These are phyloP conservation scores for Pharnaceum exiguum DNA, from an alignment of 148 eudicot genomes.

Conservation along the genomic window DNA sequence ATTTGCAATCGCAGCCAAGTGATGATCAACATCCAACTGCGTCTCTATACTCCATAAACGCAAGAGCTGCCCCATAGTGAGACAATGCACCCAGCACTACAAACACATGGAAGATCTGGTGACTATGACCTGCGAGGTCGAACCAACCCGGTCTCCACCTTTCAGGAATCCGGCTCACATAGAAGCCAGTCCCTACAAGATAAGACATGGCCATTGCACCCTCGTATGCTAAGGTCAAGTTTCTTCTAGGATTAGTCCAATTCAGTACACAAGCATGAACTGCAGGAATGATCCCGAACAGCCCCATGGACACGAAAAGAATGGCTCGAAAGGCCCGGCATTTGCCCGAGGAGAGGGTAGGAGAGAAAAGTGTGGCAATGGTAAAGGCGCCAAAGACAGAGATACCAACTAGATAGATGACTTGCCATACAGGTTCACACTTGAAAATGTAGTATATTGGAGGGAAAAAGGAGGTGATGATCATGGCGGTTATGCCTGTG, in stretches of 20 bases:
- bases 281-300: conserved; percentile 75
- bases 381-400: conserved; percentile 65
- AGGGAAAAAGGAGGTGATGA: conserved; percentile 93
- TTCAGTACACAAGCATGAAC: conserved; percentile 50
- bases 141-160: conserved; percentile 89
- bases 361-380: conserved; percentile 49
- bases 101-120: conserved; percentile 86
- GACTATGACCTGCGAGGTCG: conserved; percentile 89
- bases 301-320: conserved; percentile 69
- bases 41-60: conserved; percentile 55
- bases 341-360: conserved; percentile 54
- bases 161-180: conserved; percentile 77
- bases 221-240: conserved; percentile 60
- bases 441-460: conserved; percentile 91
- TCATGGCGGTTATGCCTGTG: conserved; percentile 78
- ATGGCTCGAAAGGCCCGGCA: conserved; percentile 53
- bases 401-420: conserved; percentile 59
- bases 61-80: conserved; percentile 77
- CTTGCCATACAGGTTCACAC: conserved; percentile 70
- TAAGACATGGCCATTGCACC: conserved; percentile 67
- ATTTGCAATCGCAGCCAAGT: not conserved
- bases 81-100: conserved; percentile 87
- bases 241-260: conserved; percentile 65
- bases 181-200: conserved; percentile 66
- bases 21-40: conserved; percentile 35